Evolutionary conservation across 2,329 filamentous ascomycete genomes (phyloP).

Genomic region (Helotiales sp.): DNA sequence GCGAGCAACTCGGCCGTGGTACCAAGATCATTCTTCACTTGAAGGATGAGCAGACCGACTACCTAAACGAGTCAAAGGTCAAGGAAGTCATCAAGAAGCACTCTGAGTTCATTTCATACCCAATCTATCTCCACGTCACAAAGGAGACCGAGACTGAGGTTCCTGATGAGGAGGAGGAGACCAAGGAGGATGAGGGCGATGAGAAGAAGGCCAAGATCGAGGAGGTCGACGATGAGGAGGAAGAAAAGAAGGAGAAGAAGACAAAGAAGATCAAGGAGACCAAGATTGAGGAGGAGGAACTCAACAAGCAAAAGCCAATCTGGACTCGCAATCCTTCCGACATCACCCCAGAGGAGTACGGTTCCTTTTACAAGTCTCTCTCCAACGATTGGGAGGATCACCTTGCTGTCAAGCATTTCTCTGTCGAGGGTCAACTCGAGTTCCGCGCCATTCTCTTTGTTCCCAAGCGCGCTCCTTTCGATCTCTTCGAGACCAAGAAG

Average conservation of each 20-base stretch:
- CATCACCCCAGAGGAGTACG: conserved; percentile 96
- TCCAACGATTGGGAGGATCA: conserved; percentile 99
- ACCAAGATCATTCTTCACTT: conserved; percentile 98
- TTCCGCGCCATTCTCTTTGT: conserved; percentile 99
- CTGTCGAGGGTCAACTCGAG: conserved; percentile 99
- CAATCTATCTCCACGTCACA: conserved; percentile 98
- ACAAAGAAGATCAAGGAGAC: conserved; percentile 99
- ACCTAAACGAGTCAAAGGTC: conserved; percentile 98
- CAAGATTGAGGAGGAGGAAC: conserved; percentile 98
- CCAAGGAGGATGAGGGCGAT: conserved; percentile 74
- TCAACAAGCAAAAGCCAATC: conserved; percentile 99
- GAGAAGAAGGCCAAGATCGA: conserved; percentile 97
- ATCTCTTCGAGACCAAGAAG: conserved; percentile 99
- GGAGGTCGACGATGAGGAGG: conserved; percentile 86
- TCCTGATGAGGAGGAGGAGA: conserved; percentile 85
- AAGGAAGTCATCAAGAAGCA: conserved; percentile 99
- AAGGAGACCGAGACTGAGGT: conserved; percentile 99
- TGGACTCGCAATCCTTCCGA: conserved; percentile 98
- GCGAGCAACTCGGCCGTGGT: conserved; percentile 88
- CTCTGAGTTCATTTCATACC: conserved; percentile 99
- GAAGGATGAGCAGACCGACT: conserved; percentile 99
- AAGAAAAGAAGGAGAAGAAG: conserved; percentile 93
- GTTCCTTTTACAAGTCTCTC: conserved; percentile 99
- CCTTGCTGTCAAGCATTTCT: conserved; percentile 99
- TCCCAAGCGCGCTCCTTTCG: conserved; percentile 98